Conservation (phyloP, 176 grass and related monocot genomes). For the Aegilops sharonensis region DNA sequence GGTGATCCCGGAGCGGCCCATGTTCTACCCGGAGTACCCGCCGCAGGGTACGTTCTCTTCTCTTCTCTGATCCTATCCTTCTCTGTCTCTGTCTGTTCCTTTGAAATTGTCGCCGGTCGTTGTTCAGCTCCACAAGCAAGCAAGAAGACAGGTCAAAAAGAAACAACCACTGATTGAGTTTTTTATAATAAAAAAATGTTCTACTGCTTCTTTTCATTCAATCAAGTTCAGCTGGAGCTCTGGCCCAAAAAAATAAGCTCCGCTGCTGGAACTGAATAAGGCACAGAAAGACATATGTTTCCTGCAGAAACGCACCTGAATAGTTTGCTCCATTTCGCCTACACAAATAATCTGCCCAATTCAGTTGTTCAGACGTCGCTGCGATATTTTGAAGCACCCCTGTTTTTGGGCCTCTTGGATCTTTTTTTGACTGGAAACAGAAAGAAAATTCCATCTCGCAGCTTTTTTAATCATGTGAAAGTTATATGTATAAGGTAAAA, state of each 20-base stretch:
- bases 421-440: background rate
- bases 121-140: background rate
- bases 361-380: too few relatives aligned
- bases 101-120: background rate
- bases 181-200: background rate
- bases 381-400: background rate
- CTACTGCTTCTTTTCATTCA: background rate
- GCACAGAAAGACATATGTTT: background rate
- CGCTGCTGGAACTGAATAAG: background rate
- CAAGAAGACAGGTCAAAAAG: too few relatives aligned
- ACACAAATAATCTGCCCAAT: background rate
- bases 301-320: background rate
- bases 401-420: background rate
- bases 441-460: too few relatives aligned
- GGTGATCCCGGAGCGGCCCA: conserved; percentile 80
- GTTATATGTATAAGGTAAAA: background rate
- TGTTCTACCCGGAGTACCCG: conserved; percentile 86
- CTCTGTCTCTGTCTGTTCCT: background rate
- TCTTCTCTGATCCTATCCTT: background rate
- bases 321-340: accelerated
- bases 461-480: background rate
- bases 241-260: background rate
- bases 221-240: background rate
- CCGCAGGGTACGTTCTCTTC: conserved; percentile 43
- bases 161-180: background rate